phyloP scores from a whole-genome alignment of 2,329 filamentous ascomycete genomes.

The Graphium sp. region DNA sequence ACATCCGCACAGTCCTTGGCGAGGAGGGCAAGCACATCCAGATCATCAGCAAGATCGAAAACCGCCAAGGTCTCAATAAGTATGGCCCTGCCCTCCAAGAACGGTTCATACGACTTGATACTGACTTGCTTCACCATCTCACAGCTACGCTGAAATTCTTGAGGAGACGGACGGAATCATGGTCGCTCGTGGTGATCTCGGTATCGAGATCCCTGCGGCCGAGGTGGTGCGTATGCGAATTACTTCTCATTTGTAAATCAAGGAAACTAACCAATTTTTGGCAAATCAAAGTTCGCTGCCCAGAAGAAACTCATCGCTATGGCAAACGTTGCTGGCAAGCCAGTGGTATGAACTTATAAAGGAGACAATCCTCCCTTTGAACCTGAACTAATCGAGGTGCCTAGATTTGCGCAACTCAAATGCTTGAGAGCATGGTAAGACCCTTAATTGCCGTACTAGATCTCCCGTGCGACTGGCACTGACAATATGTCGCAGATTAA shows the following conservation, averaged over 20 bases:
- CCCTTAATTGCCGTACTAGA: no score
- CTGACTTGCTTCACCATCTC: constrained; percentile 2
- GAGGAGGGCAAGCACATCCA: constrained; percentile 90
- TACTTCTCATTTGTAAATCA: background rate
- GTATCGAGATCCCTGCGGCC: constrained; percentile 95
- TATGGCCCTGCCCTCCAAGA: background rate
- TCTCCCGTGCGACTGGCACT: no score
- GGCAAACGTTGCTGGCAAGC: constrained; percentile 98
- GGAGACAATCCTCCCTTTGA: no score
- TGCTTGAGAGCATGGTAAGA: constrained; percentile 99
- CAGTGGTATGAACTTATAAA: constrained; percentile 93
- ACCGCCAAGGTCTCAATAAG: constrained; percentile 98
- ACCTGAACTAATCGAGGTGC: no score
- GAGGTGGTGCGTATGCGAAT: no score
- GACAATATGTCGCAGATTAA: no score
- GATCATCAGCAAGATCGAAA: constrained; percentile 99
- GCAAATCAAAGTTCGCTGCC: constrained; percentile 50
- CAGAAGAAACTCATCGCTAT: constrained; percentile 99
- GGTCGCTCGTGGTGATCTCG: constrained; percentile 84
- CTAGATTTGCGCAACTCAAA: constrained; percentile 96
- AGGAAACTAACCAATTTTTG: background rate
- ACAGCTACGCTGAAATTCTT: constrained; percentile 92
- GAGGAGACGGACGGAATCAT: constrained; percentile 96
- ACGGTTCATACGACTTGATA: constrained; percentile 3
- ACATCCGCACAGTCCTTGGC: constrained; percentile 84